Base-by-base conservation (phyloP, 139 green algal species). In the Volvox reticuliferus region DNA sequence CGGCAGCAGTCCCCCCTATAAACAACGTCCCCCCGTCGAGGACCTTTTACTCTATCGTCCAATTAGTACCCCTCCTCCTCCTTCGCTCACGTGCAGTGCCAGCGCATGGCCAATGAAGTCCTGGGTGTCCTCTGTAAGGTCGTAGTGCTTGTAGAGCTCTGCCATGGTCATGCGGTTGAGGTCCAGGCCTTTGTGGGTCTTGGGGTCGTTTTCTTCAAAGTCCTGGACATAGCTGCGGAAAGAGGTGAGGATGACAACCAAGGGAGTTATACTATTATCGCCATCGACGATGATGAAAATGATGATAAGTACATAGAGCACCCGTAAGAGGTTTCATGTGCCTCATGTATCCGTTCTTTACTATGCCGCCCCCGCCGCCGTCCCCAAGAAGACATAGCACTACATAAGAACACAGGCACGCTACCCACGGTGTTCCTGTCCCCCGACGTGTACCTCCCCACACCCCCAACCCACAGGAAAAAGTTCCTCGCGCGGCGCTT, bases 81-180 rank as follows among this genome's bases (percentile, higher is more conserved):
- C 85, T 73, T 20, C 35, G 16, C 88, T 95, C 91, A 91, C 85
- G 92, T 99, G 95, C 88, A 99, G 96, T 26, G 98, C 98, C n/a
- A 99, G 71, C n/a, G 98, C 96, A 91, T 99, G 98, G 24, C 98
- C 98, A 61, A 99, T 96, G 91, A 99, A 99, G 84, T 99, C 98
- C 61, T 98, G 96, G 14, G 97, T 98, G 85, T 94, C 93, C 36
- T 94, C 91, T 19, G 97, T 95, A 50, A 99, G 93, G 30, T 96
- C 95, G 93, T 96, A 99, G 81, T 99, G 91, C 77, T 94, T 95
- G 94, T 97, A 99, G 61, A 99, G 93, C 9, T 98, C 94, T 13
- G 92, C 92, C 97, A 99, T 99, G 83, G 97, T 97, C 94, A 99
- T 97, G 19, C 86, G 91, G 62, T 75, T 92, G 75, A 99, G 92